Percentiles rank a stretch among this genome's conserved stretches.
Conservation (phyloP, 257 asterid genomes). For the Rehmannia glutinosa region DNA sequence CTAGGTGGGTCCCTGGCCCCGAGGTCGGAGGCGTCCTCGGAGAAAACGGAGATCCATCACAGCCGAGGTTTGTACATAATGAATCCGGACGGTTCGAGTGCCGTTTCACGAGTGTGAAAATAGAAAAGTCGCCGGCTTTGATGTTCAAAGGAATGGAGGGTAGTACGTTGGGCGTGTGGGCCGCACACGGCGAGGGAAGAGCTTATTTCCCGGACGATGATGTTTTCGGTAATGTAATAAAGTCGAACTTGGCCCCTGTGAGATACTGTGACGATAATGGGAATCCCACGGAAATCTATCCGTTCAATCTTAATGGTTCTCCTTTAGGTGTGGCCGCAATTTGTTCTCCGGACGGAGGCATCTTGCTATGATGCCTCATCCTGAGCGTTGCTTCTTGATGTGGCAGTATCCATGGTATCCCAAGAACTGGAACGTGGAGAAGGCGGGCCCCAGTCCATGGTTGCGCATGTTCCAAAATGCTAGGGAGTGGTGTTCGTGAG, state of each 20-base stretch:
- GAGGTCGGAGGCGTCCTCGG: conserved; percentile 70
- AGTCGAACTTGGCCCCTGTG: conserved; percentile 65
- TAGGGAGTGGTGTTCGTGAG: conserved; percentile 87
- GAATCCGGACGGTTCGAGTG: conserved; percentile 87
- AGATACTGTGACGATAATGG: conserved; percentile 79
- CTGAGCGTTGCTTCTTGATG: conserved; percentile 89
- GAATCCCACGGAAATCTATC: conserved; percentile 66
- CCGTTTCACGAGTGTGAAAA: conserved; percentile 76
- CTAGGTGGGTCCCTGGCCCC: conserved; percentile 92
- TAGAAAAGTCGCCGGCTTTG: conserved; percentile 70
- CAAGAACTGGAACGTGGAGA: conserved; percentile 69
- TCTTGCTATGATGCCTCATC: conserved; percentile 98
- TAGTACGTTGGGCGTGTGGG: conserved; percentile 87
- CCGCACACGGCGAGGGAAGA: conserved; percentile 94
- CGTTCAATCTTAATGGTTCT: conserved; percentile 76
- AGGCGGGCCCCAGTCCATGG: conserved; percentile 94
- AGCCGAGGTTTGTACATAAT: conserved; percentile 85
- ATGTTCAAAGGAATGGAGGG: conserved; percentile 95
- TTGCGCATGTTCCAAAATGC: conserved; percentile 95
- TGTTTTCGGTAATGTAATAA: conserved; percentile 35
- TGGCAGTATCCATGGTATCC: conserved; percentile 99
- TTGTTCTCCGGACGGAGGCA: conserved; percentile 90
- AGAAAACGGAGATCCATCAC: conserved; percentile 59
- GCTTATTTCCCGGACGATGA: conserved; percentile 71
- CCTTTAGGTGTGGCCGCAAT: conserved; percentile 84